These are phyloP conservation scores for Colletotrichum tanaceti DNA, from an alignment of 2,329 filamentous ascomycete species.

Conservation along the genomic window DNA sequence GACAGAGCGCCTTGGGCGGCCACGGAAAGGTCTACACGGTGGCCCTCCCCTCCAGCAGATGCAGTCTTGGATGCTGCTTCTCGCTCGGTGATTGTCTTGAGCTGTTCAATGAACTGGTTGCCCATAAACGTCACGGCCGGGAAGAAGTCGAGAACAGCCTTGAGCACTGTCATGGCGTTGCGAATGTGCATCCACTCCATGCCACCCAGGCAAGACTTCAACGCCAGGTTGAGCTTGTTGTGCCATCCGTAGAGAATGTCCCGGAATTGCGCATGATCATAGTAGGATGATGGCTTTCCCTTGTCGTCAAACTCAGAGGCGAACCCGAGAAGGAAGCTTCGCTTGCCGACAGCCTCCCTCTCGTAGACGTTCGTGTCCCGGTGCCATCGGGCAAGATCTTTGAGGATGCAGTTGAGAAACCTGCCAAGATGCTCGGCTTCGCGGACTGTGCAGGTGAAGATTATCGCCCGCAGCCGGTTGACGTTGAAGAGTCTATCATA, in stretches of 20 bases:
- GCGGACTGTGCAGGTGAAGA: slow-evolving; percentile 89
- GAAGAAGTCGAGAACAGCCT: slow-evolving; percentile 83
- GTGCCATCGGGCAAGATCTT: slow-evolving; percentile 88
- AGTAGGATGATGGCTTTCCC: slow-evolving; percentile 75
- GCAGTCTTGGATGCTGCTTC: slow-evolving; percentile 64
- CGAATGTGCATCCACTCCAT: slow-evolving; percentile 98
- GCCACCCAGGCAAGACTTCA: slow-evolving; percentile 84
- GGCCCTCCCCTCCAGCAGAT: slow-evolving; percentile 63
- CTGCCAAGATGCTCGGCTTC: slow-evolving; percentile 94
- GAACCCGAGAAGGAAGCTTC: slow-evolving; percentile 76
- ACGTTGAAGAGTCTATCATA: slow-evolving; percentile 87
- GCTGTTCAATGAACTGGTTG: slow-evolving; percentile 69
- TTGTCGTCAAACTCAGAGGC: slow-evolving; percentile 77
- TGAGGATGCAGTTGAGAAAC: slow-evolving; percentile 85
- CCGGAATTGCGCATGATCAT: slow-evolving; percentile 89
- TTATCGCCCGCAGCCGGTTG: slow-evolving; percentile 81
- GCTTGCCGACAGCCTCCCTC: slow-evolving; percentile 75
- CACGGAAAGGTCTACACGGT: slow-evolving; percentile 79
- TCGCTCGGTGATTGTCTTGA: slow-evolving; percentile 74
- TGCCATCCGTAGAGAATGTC: slow-evolving; percentile 92
- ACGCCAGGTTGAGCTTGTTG: slow-evolving; percentile 78
- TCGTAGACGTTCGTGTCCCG: slow-evolving; percentile 70
- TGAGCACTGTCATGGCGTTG: slow-evolving; percentile 92
- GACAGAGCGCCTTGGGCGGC: slow-evolving; percentile 78
- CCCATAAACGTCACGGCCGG: slow-evolving; percentile 93